Percentiles rank a stretch among this genome's conserved stretches.
Evolutionary conservation across 192 early-diverging fungal species (phyloP).

Genomic region (Chytriomyces sp.): DNA sequence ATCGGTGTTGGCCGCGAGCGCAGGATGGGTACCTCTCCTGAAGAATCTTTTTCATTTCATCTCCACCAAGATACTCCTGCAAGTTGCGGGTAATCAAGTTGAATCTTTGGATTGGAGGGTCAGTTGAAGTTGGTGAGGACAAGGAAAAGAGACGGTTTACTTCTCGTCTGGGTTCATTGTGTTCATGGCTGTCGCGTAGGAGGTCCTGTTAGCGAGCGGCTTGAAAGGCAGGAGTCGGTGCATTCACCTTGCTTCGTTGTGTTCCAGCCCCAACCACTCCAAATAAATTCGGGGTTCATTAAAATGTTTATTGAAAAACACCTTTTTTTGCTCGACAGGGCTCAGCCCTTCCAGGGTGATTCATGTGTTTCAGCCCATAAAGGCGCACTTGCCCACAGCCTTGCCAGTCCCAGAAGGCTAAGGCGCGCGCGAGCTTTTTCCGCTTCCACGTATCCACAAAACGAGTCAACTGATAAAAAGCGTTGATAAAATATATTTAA

Average conservation of each 20-base stretch:
- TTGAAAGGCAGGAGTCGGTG: not conserved
- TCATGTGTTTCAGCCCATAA: not conserved
- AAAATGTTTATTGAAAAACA: no score
- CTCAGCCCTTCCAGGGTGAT: not conserved
- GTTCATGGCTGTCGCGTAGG: not conserved
- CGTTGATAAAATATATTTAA: no score
- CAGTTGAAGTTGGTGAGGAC: not conserved
- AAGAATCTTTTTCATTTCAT: slow-evolving; percentile 83
- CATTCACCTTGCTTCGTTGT: not conserved
- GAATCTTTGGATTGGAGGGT: slow-evolving; percentile 48
- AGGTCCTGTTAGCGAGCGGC: not conserved
- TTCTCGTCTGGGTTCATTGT: slow-evolving; percentile 45
- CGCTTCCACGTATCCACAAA: no score
- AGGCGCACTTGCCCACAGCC: not conserved
- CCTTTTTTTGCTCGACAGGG: not conserved
- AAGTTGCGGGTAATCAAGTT: slow-evolving; percentile 89
- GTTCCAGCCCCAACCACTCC: slow-evolving; percentile 17
- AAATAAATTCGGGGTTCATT: not conserved
- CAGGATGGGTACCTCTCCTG: slow-evolving; percentile 61
- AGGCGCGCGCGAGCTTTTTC: no score
- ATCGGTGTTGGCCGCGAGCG: slow-evolving; percentile 19
- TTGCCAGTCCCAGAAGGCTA: not conserved
- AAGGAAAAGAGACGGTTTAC: slow-evolving; percentile 14
- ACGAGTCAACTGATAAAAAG: no score
- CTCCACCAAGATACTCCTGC: slow-evolving; percentile 90